Percentiles rank a stretch among this genome's conserved stretches.
phyloP scores from a whole-genome alignment of 345 rosid species.

The Brassica carinata region DNA sequence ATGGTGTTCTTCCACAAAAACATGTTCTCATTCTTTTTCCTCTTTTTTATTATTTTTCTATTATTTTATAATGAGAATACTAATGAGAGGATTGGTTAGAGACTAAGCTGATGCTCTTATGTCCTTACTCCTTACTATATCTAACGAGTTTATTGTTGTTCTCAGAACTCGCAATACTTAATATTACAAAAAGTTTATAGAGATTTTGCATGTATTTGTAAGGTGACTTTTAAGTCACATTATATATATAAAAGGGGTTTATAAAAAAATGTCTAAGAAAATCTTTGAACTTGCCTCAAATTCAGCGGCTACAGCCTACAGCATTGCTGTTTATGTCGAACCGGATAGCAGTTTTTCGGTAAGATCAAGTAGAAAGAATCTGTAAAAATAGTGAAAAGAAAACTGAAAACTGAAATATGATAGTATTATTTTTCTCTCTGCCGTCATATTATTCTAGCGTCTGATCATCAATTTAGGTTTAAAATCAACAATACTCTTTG shows the following conservation, averaged over 20 bases:
- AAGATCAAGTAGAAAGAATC: background rate
- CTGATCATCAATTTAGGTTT: background rate
- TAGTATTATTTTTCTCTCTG: background rate
- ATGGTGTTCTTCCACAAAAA: too few species aligned
- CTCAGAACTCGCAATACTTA: background rate
- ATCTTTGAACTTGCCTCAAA: background rate
- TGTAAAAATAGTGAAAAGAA: background rate
- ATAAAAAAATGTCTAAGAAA: too few species aligned
- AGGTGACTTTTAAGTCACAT: background rate
- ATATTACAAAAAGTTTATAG: too few species aligned
- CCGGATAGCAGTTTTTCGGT: background rate
- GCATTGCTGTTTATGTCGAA: background rate
- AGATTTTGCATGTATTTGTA: background rate
- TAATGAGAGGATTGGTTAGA: too few species aligned
- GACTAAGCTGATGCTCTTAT: too few species aligned
- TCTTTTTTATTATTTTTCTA: too few species aligned
- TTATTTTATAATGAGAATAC: too few species aligned
- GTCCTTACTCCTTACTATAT: too few species aligned
- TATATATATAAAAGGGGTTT: too few species aligned
- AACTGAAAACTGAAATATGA: background rate
- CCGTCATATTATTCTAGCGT: background rate
- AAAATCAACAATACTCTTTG: background rate
- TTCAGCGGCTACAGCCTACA: background rate
- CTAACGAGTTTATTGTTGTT: background rate
- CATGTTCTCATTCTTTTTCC: too few species aligned